A percentile compares a stretch with the other conserved stretches of the same genome.
phyloP scores from a whole-genome alignment of 2,329 filamentous ascomycete genomes.

The Chrysosphaeria jannelii region DNA sequence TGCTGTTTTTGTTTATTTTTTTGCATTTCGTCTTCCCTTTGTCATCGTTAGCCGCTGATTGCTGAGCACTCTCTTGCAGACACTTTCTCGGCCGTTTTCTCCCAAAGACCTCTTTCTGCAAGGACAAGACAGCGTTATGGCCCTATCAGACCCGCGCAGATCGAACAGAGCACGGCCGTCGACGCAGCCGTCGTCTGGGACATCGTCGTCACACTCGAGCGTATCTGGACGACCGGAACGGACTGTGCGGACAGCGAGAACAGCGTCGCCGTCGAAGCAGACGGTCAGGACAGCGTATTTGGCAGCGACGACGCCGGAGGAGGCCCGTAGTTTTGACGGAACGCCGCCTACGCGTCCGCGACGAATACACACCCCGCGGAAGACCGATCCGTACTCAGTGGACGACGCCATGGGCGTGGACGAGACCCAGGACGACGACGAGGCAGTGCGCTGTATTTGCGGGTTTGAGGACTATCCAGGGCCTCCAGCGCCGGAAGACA shows the following conservation, averaged over 20 bases:
- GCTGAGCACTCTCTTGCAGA: too few relatives aligned
- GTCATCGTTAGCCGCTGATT: too few relatives aligned
- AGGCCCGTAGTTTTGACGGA: slow-evolving; percentile 26
- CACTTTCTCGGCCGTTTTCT: too few relatives aligned
- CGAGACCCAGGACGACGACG: slow-evolving; percentile 60
- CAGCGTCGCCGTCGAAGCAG: slow-evolving; percentile 42
- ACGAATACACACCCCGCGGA: slow-evolving; percentile 14
- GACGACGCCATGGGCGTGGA: slow-evolving; percentile 31
- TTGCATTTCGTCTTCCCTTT: too few relatives aligned
- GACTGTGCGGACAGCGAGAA: slow-evolving; percentile 39
- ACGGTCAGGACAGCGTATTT: slow-evolving; percentile 44
- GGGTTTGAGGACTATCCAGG: slow-evolving; percentile 87
- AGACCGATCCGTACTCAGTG: slow-evolving; percentile 13
- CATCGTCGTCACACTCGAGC: slow-evolving; percentile 50
- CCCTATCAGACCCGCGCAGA: slow-evolving; percentile 44
- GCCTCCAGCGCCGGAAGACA: slow-evolving; percentile 28
- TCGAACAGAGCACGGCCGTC: slow-evolving; percentile 69
- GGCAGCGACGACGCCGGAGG: slow-evolving; percentile 37
- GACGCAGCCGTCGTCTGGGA: slow-evolving; percentile 45
- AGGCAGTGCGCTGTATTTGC: slow-evolving; percentile 86
- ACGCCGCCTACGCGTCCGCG: slow-evolving; percentile 41
- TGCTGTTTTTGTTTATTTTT: too few relatives aligned
- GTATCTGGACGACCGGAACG: slow-evolving; percentile 46
- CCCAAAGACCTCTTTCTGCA: too few relatives aligned
- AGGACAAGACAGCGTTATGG: too few relatives aligned